Conservation (phyloP, 2,329 filamentous ascomycete species). For the Trichophyton schoenleinii region DNA sequence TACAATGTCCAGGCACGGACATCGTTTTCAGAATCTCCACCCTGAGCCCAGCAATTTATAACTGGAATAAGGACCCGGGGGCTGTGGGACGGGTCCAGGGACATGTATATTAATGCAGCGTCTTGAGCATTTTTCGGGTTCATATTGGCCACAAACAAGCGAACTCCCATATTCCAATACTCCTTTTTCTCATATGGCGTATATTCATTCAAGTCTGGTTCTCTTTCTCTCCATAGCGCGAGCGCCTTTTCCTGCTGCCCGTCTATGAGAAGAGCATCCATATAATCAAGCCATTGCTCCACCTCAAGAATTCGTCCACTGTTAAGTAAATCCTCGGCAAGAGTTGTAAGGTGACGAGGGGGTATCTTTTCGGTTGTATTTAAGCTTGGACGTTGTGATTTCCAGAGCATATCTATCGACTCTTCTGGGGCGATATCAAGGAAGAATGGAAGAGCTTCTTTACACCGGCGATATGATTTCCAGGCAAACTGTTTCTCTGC, state of each 20-base stretch:
- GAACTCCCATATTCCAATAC: constrained; percentile 39
- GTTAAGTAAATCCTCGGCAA: constrained; percentile 54
- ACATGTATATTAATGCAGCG: constrained; percentile 34
- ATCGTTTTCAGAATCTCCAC: constrained; percentile 38
- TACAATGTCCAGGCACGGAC: constrained; percentile 57
- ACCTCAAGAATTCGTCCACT: constrained; percentile 44
- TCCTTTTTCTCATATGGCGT: constrained; percentile 26
- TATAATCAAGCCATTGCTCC: constrained; percentile 51
- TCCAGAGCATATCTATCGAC: constrained; percentile 56
- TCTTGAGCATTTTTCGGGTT: constrained; percentile 38
- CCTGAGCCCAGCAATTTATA: constrained; percentile 53
- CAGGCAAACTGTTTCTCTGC: constrained; percentile 31
- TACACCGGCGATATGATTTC: constrained; percentile 41
- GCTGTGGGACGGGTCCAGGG: constrained; percentile 22
- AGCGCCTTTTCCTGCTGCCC: constrained; percentile 50
- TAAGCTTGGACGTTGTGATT: constrained; percentile 38
- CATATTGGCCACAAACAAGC: constrained; percentile 37
- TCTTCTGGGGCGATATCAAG: constrained; percentile 47
- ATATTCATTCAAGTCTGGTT: constrained; percentile 39
- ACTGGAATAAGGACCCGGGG: constrained; percentile 45
- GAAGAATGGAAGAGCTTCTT: constrained; percentile 33
- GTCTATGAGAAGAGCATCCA: constrained; percentile 55
- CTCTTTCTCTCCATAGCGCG: constrained; percentile 50
- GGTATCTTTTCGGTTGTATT: constrained; percentile 15
- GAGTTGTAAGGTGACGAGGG: constrained; percentile 43